phyloP scores from a whole-genome alignment of 78 protist genomes.

The Guillardia theta region DNA sequence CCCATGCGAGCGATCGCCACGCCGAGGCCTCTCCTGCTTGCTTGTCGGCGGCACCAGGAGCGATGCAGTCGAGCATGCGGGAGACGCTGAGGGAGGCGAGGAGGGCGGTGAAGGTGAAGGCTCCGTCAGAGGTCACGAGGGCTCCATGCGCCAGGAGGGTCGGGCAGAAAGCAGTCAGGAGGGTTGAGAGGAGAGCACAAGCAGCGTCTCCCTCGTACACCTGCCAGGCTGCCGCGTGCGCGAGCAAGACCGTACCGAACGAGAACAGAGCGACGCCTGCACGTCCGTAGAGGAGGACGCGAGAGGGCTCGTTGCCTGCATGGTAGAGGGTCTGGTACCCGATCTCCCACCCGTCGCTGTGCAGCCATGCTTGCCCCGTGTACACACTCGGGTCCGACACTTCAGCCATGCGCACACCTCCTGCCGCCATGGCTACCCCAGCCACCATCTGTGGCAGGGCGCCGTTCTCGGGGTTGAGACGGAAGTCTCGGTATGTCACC shows the following conservation, averaged over 20 bases:
- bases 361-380: not conserved
- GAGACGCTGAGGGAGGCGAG: not conserved
- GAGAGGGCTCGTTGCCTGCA: not conserved
- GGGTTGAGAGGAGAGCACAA: not conserved
- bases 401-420: not conserved
- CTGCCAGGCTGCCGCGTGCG: not conserved
- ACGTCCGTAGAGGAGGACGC: not conserved
- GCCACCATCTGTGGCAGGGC: constrained; percentile 18
- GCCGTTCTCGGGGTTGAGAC: constrained; percentile 12
- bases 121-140: not conserved
- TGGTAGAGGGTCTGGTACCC: not conserved
- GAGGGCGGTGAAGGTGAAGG: not conserved
- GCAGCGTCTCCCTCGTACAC: not conserved
- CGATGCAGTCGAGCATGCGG: not conserved
- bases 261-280: not conserved
- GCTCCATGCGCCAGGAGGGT: constrained; percentile 10
- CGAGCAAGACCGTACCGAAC: not conserved
- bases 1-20: not conserved
- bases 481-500: not conserved
- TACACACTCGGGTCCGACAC: not conserved
- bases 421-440: not conserved
- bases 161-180: not conserved
- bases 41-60: too few species aligned
- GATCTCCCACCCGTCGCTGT: not conserved
- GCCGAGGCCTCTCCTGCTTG: too few species aligned